Evolutionary conservation across 2,329 filamentous ascomycete genomes (phyloP).

Genomic region (Phyllachora maydis): DNA sequence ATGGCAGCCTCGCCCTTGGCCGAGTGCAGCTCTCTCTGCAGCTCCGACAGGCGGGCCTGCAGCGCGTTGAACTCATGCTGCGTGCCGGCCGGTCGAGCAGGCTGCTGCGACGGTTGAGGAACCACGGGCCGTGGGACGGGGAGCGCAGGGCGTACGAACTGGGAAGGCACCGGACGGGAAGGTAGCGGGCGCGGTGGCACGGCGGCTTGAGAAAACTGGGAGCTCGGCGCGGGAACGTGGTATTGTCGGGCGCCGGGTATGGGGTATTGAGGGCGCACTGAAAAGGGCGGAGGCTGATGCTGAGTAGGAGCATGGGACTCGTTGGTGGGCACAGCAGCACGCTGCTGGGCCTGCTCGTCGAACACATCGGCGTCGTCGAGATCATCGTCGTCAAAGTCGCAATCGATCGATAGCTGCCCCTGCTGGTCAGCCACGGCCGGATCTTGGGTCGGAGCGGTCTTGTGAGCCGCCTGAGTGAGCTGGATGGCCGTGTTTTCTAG

Average conservation of each 20-base stretch:
- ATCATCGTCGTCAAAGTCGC: slow-evolving; percentile 35
- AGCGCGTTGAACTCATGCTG: slow-evolving; percentile 21
- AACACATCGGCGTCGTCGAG: slow-evolving; percentile 36
- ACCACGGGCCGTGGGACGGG: slow-evolving; percentile 9
- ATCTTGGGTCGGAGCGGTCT: slow-evolving; percentile 9
- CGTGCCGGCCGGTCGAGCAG: slow-evolving; percentile 7
- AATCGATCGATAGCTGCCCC: no score
- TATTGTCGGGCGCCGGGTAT: no score
- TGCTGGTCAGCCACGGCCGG: slow-evolving; percentile 12
- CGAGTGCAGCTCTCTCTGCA: slow-evolving; percentile 34
- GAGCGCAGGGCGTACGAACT: slow-evolving; percentile 16
- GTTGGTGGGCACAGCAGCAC: no score
- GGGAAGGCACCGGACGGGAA: slow-evolving; percentile 18
- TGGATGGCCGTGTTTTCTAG: slow-evolving; percentile 44
- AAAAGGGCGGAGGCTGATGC: no score
- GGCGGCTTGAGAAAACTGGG: no score
- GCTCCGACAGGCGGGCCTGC: slow-evolving; percentile 27
- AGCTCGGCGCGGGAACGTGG: no score
- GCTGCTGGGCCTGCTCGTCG: slow-evolving; percentile 19
- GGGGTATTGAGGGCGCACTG: no score
- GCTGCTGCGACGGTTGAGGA: slow-evolving; percentile 12
- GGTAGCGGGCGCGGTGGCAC: slow-evolving; percentile 10
- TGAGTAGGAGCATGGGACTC: no score
- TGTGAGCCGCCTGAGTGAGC: slow-evolving; percentile 31
- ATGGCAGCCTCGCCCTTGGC: slow-evolving; percentile 57